Evolutionary conservation across 768 basidiomycete genomes (phyloP).

Genomic region (Lyophyllum atratum): DNA sequence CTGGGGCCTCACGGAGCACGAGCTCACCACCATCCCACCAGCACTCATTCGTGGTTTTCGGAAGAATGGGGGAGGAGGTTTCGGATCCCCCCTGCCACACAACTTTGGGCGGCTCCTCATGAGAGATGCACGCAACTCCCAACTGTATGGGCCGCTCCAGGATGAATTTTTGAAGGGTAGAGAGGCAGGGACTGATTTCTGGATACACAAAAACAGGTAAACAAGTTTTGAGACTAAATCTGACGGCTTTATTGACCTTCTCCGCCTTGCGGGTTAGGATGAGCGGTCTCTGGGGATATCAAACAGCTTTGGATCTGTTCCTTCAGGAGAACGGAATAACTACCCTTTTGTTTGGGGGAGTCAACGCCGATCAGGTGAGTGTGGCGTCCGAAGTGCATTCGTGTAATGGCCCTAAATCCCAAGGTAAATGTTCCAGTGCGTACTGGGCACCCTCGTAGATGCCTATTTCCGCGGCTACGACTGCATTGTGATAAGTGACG

Average conservation of each 20-base stretch:
- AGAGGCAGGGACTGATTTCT: conserved; percentile 60
- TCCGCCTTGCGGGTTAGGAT: conserved; percentile 38
- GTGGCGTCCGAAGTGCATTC: background rate
- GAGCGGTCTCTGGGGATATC: conserved; percentile 68
- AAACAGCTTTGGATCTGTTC: conserved; percentile 62
- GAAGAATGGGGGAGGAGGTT: conserved; percentile 48
- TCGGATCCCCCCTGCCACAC: conserved; percentile 55
- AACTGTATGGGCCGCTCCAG: conserved; percentile 66
- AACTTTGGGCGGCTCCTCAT: conserved; percentile 59
- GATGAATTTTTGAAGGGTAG: conserved; percentile 52
- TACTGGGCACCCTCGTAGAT: conserved; percentile 63
- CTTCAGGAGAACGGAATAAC: conserved; percentile 63
- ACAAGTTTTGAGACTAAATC: background rate
- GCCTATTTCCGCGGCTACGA: conserved; percentile 69
- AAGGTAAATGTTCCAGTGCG: conserved; percentile 44
- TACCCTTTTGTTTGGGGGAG: conserved; percentile 63
- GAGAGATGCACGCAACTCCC: conserved; percentile 58
- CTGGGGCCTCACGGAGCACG: conserved; percentile 71
- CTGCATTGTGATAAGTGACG: conserved; percentile 57
- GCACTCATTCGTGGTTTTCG: conserved; percentile 56
- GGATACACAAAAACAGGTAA: conserved; percentile 74
- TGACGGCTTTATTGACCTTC: background rate
- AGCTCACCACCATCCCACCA: conserved; percentile 62
- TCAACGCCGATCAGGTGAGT: conserved; percentile 65
- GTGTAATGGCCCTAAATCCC: background rate